These are phyloP conservation scores for Pisolithus tinctorius DNA, from an alignment of 768 basidiomycete genomes.

Conservation along the genomic window DNA sequence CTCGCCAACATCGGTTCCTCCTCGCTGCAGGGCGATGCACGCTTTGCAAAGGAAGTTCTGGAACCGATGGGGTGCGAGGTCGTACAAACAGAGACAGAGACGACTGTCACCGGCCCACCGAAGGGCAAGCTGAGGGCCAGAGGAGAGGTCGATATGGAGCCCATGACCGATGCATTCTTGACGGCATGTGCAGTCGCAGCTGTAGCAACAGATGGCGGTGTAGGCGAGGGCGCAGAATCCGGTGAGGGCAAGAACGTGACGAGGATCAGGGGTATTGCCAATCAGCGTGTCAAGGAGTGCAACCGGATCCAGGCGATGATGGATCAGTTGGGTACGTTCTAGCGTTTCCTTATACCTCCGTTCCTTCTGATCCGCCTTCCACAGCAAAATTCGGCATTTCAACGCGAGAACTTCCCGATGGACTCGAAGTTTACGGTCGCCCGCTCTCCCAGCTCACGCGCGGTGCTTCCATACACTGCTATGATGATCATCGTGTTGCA, in stretches of 20 bases:
- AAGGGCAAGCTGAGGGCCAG: conserved; percentile 63
- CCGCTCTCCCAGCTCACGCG: conserved; percentile 52
- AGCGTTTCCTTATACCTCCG: not conserved
- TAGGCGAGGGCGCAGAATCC: conserved; percentile 25
- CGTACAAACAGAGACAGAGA: conserved; percentile 79
- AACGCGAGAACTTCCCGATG: conserved; percentile 88
- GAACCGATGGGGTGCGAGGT: conserved; percentile 95
- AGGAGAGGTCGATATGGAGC: conserved; percentile 87
- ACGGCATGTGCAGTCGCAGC: conserved; percentile 92
- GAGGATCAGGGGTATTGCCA: conserved; percentile 90
- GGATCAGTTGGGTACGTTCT: conserved; percentile 73
- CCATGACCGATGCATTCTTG: conserved; percentile 99
- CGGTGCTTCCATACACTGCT: conserved; percentile 87
- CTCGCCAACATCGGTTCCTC: conserved; percentile 85
- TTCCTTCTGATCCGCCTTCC: not conserved
- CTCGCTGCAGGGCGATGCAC: conserved; percentile 95
- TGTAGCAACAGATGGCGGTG: conserved; percentile 57
- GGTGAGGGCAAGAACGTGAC: conserved; percentile 39
- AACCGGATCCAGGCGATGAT: conserved; percentile 97
- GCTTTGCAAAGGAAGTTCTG: conserved; percentile 88
- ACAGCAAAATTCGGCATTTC: conserved; percentile 91
- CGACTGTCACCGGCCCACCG: conserved; percentile 88
- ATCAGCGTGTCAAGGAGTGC: conserved; percentile 98
- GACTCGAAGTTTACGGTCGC: conserved; percentile 82
- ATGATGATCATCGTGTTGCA: conserved; percentile 97